Conservation (phyloP, 2,329 filamentous ascomycete species). For the Berkeleyomyces basicola region DNA sequence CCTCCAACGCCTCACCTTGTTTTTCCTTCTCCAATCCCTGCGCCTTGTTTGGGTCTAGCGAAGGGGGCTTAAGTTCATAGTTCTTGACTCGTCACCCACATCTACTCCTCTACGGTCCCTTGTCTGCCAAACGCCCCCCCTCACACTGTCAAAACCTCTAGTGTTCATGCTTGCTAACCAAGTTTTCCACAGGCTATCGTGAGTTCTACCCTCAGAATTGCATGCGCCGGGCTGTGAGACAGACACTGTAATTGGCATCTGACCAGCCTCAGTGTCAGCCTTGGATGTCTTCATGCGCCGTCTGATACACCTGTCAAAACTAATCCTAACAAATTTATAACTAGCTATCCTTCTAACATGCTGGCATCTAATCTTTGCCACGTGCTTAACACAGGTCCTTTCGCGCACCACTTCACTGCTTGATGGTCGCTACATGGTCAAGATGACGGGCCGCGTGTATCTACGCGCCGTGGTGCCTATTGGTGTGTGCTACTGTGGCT, state of each 20-base stretch:
- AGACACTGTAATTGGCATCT: no score
- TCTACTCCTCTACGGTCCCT: neutral
- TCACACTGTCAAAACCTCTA: neutral
- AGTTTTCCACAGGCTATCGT: neutral
- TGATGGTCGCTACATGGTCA: constrained; percentile 44
- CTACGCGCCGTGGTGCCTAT: constrained; percentile 48
- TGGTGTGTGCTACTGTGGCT: constrained; percentile 47
- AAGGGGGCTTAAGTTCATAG: neutral
- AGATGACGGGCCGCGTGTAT: constrained; percentile 44
- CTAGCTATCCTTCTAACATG: constrained; percentile 44
- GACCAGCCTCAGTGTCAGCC: no score
- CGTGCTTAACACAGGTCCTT: constrained; percentile 47
- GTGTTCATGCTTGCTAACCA: neutral
- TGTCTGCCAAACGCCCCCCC: neutral
- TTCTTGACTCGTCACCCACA: neutral
- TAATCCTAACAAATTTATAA: constrained; percentile 17
- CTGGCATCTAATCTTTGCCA: constrained; percentile 53
- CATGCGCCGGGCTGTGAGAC: no score
- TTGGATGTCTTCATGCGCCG: no score
- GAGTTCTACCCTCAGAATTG: neutral
- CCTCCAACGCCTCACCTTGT: neutral
- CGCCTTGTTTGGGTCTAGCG: neutral
- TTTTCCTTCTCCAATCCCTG: neutral
- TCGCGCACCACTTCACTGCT: constrained; percentile 46
- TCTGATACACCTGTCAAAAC: neutral